Conservation (phyloP, 2,329 filamentous ascomycete genomes). For the Grosmannia clavigera region DNA sequence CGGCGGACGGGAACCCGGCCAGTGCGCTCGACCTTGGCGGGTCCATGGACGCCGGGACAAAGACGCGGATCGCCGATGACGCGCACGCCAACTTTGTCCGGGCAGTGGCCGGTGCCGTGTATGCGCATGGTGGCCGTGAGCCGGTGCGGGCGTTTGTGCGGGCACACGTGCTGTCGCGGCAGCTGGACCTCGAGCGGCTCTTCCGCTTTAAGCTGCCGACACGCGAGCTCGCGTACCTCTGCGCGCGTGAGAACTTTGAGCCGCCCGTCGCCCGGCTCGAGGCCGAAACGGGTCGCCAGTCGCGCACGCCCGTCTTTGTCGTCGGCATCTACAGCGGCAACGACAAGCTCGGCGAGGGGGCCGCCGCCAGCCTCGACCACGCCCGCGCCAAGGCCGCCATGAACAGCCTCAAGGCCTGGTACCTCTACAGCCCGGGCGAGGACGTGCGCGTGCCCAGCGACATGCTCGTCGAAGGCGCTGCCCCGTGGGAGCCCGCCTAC, state of each 20-base stretch:
- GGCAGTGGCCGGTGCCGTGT: slow-evolving; percentile 72
- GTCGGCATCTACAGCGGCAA: slow-evolving; percentile 87
- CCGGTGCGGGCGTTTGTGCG: slow-evolving; percentile 73
- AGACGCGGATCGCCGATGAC: slow-evolving; percentile 17
- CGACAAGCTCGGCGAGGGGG: slow-evolving; percentile 88
- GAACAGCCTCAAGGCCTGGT: slow-evolving; percentile 84
- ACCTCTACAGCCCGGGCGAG: slow-evolving; percentile 73
- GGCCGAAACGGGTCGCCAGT: slow-evolving; percentile 78
- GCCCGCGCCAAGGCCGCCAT: slow-evolving; percentile 72
- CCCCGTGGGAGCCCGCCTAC: slow-evolving; percentile 53
- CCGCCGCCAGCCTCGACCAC: slow-evolving; percentile 63
- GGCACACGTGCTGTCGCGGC: slow-evolving; percentile 70
- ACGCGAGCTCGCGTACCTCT: slow-evolving; percentile 70
- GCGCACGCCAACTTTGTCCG: slow-evolving; percentile 59
- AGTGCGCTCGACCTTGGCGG: slow-evolving; percentile 3
- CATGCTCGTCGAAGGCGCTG: slow-evolving; percentile 47
- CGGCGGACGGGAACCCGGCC: background rate
- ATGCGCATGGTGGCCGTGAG: slow-evolving; percentile 69
- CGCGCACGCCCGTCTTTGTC: slow-evolving; percentile 78
- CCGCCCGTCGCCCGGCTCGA: slow-evolving; percentile 74
- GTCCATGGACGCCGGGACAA: slow-evolving; percentile 14
- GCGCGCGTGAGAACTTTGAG: slow-evolving; percentile 81
- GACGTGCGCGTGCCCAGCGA: slow-evolving; percentile 57
- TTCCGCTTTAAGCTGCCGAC: slow-evolving; percentile 80
- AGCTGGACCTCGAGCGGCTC: slow-evolving; percentile 61